Conservation (phyloP, 768 basidiomycete genomes). For the Tylopilus rubrobrunneus region DNA sequence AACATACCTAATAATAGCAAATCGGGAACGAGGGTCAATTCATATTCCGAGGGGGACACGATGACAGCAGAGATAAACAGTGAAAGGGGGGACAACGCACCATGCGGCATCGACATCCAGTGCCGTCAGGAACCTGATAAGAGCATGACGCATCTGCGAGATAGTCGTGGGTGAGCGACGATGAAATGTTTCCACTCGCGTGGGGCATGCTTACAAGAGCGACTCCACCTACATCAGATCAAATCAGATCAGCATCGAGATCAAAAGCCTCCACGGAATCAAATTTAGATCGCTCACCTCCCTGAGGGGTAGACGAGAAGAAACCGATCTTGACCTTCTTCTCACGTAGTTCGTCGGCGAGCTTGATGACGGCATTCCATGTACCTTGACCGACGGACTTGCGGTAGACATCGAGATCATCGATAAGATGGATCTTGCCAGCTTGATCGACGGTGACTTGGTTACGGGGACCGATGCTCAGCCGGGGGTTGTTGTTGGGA, state of each 20-base stretch:
- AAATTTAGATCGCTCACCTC: slow-evolving; percentile 48
- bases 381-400: slow-evolving; percentile 69
- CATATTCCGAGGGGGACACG: background rate
- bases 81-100: slow-evolving; percentile 41
- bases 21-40: background rate
- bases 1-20: slow-evolving; percentile 61
- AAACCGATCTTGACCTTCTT: slow-evolving; percentile 89
- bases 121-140: slow-evolving; percentile 79
- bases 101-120: slow-evolving; percentile 81
- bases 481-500: slow-evolving; percentile 78
- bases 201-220: slow-evolving; percentile 63
- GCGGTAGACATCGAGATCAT: slow-evolving; percentile 75
- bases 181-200: slow-evolving; percentile 10
- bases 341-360: slow-evolving; percentile 79
- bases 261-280: slow-evolving; percentile 19
- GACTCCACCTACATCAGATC: slow-evolving; percentile 67
- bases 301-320: slow-evolving; percentile 95
- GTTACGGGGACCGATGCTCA: slow-evolving; percentile 78
- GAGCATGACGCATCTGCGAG: slow-evolving; percentile 83
- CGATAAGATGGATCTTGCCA: slow-evolving; percentile 82
- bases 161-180: slow-evolving; percentile 16
- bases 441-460: slow-evolving; percentile 85
- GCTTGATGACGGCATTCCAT: slow-evolving; percentile 79
- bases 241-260: slow-evolving; percentile 9
- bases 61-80: slow-evolving; percentile 6